Evolutionary conservation across 495 filamentous ascomycete species (phyloP).

Genomic region (Halenospora varia): DNA sequence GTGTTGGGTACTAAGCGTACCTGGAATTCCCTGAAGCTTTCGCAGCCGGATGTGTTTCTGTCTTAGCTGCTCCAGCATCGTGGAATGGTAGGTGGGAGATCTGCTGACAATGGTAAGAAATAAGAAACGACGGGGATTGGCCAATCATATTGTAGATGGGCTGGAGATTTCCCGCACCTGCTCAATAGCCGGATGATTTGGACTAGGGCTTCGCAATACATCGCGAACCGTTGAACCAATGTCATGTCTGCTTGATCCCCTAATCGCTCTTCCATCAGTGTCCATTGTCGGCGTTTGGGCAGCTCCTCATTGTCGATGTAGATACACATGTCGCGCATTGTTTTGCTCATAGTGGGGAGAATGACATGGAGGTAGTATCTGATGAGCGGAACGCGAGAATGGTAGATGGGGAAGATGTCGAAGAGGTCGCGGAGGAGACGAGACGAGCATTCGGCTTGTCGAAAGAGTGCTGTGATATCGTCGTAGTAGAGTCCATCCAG

Average conservation of each 20-base stretch:
- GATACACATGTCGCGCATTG: conserved; percentile 45
- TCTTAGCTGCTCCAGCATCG: conserved; percentile 43
- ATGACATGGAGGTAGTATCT: conserved; percentile 48
- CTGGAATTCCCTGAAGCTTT: conserved; percentile 19
- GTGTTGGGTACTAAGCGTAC: conserved; percentile 13
- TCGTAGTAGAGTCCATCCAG: conserved; percentile 18
- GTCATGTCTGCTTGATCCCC: conserved; percentile 40
- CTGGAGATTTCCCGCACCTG: conserved; percentile 21
- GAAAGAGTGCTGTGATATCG: conserved; percentile 18
- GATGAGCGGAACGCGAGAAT: conserved; percentile 40
- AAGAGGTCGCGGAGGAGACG: conserved; percentile 46
- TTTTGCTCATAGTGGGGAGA: conserved; percentile 44
- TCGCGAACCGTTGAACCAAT: conserved; percentile 45
- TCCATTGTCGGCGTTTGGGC: conserved; percentile 43
- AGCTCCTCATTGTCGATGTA: conserved; percentile 46
- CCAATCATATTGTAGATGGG: neutral
- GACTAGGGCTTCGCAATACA: conserved; percentile 48
- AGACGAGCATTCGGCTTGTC: conserved; percentile 28
- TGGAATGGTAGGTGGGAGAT: conserved; percentile 47
- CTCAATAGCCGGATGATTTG: conserved; percentile 42
- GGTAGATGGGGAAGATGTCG: conserved; percentile 46
- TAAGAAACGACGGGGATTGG: conserved; percentile 14
- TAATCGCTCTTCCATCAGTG: conserved; percentile 40
- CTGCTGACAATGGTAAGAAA: conserved; percentile 28
- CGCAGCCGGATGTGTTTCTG: conserved; percentile 41